Base-by-base conservation (phyloP, 352 stramenopile species). In the Pythium sp. region DNA sequence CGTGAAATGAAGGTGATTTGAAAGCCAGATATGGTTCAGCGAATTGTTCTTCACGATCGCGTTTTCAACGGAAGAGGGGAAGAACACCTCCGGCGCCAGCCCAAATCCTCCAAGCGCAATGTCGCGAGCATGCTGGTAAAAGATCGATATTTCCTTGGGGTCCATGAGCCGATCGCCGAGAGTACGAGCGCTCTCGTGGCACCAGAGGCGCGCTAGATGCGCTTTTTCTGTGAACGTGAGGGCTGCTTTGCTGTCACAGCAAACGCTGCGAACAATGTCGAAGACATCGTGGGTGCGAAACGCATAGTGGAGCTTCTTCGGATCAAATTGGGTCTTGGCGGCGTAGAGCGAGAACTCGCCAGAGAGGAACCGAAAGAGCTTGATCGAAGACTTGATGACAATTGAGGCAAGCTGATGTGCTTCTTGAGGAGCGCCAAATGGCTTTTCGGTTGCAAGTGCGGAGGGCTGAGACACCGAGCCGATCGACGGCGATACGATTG, bases 201-300 rank as follows among this genome's bases (percentile, higher is more conserved):
- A 90, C 86, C 86, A 94, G 9, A 91, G 70, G 15, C 86, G 81
- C 58, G 82, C 79, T 1, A 92, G 47, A 3, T 68, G 41, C 0
- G 78, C 65, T 58, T 92, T 92, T 18, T 92, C 84, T 1, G 72
- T 65, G 3, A 82, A 47, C 1, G 73, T 62, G 6, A 84, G 34
- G 2, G 70, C 62, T n/a, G 77, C 65, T 8, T 68, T 76, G 20
- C 73, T 68, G 12, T 83, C 72, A 47, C 69, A 79, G 61, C 69
- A 90, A 9, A 90, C 76, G 28, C 61, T 76, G 32, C 75, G 73
- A 0, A 91, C 60, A 6, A 94, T 55, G 1, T 73, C 59, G 11
- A 89, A 73, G 5, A 94, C 58, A 11, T 89, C 75, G 22, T 65
- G 57, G 1, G 70, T 20, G 7, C 67, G 77, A 34, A 84, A 84